Evolutionary conservation across 2,329 filamentous ascomycete species (phyloP), one percentile per base, ranked within the genome.

Genomic region (Neoarthrinium moseri): DNA sequence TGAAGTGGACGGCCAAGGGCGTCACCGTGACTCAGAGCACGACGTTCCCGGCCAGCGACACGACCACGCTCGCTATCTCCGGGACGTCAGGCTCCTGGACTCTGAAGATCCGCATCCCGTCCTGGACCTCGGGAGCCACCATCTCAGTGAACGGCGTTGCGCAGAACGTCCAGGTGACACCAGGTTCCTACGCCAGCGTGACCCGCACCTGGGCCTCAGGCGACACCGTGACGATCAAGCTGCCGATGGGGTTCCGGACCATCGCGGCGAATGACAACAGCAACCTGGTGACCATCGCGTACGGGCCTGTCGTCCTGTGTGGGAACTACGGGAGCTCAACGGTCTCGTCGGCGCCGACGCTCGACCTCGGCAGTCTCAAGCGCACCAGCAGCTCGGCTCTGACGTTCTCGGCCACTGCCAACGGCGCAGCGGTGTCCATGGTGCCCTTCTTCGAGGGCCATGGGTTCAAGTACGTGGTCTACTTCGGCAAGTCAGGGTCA

Each of bases 261-360:
- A 53, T 78, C 2, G 47, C 66, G 0, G 71, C 75, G n/a, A 77
- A 77, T 45, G 74, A 79, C 44, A 63, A 77, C 24, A 37, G 56
- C 4, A 56, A 39, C 4, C 46, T 77, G 2, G 73, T 68, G 3
- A 73, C 74, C 0, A 35, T 77, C 11, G 71, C 72, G 0, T 78
- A 68, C 43, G 75, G 75, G 0, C 75, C 73, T 0, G 65, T 67
- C 0, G 56, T 77, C 5, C 52, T 78, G 13, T 59, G 65, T 1
- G 75, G 69, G 0, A 70, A 76, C 46, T 77, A 77, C 43, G 72
- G 72, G 1, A 56, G 57, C n/a, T 40, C 37, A 3, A 41, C 51
- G 0, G 33, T 69, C 5, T 44, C 40, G 5, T 38, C 48, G 2
- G 52, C 59, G 4, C 69, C 69, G 1, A 55, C 47, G 0, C 52